These are phyloP conservation scores for Rhizopogon sp. DNA, from an alignment of 768 basidiomycete species.

Conservation along the genomic window DNA sequence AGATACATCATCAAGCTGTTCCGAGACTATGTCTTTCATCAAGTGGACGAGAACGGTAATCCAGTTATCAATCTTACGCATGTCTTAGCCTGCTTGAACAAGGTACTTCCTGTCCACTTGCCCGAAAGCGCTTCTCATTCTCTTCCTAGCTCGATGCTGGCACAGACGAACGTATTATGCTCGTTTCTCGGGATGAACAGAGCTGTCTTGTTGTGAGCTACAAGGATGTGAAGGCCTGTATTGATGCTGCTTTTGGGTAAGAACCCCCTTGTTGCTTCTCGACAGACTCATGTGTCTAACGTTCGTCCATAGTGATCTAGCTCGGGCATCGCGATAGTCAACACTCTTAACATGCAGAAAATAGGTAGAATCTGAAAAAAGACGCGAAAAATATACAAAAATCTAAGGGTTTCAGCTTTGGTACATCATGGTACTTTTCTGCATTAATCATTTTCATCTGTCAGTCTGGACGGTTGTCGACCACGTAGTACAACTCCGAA, in stretches of 20 bases:
- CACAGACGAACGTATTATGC: slow-evolving; percentile 91
- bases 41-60: slow-evolving; percentile 85
- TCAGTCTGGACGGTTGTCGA: background rate
- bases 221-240: slow-evolving; percentile 83
- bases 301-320: slow-evolving; percentile 40
- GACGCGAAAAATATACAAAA: slow-evolving; percentile 47
- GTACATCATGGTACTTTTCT: background rate
- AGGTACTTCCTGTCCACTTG: slow-evolving; percentile 43
- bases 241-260: slow-evolving; percentile 80
- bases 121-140: background rate
- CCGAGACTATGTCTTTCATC: slow-evolving; percentile 97
- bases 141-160: slow-evolving; percentile 78
- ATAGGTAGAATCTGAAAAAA: slow-evolving; percentile 69
- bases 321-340: slow-evolving; percentile 17
- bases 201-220: slow-evolving; percentile 92
- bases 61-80: slow-evolving; percentile 89
- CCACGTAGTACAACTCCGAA: too few species aligned
- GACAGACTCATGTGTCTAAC: background rate
- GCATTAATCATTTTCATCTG: background rate
- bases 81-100: slow-evolving; percentile 90
- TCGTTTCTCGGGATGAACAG: slow-evolving; percentile 93
- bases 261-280: slow-evolving; percentile 14
- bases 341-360: slow-evolving; percentile 31
- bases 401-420: background rate
- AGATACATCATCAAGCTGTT: slow-evolving; percentile 97